These are phyloP conservation scores for Nigrograna mackinnonii DNA, from an alignment of 2,329 filamentous ascomycete genomes.

Conservation along the genomic window DNA sequence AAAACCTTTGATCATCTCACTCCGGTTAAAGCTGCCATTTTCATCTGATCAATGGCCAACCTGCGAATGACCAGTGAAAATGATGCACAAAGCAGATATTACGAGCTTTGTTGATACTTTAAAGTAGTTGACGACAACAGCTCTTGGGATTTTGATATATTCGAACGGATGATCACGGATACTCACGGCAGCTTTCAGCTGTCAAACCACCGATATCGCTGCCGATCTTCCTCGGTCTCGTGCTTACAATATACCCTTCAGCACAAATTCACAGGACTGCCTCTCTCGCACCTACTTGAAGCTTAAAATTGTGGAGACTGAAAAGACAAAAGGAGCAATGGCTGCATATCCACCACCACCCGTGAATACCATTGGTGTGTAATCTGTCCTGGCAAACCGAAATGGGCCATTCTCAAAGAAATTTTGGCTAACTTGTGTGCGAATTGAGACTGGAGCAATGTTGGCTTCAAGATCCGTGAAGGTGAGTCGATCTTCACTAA, in stretches of 20 bases:
- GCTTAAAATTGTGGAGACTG: not conserved
- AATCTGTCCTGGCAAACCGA: too few species aligned
- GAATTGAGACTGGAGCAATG: constrained; percentile 78
- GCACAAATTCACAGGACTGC: too few species aligned
- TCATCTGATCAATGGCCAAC: not conserved
- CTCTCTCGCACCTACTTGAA: too few species aligned
- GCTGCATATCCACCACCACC: constrained; percentile 68
- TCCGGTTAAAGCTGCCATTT: constrained; percentile 9
- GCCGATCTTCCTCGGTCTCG: constrained; percentile 4
- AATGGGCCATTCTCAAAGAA: too few species aligned
- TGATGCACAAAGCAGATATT: too few species aligned
- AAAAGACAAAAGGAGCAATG: constrained; percentile 24
- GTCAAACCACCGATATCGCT: constrained; percentile 36
- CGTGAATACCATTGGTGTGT: constrained; percentile 71
- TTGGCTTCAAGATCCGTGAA: constrained; percentile 92
- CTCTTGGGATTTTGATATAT: constrained; percentile 18
- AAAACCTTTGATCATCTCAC: not conserved
- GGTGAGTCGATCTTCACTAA: too few species aligned
- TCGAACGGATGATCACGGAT: constrained; percentile 27
- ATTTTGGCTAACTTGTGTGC: constrained; percentile 1
- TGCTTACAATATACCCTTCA: constrained; percentile 20
- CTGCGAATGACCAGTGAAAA: too few species aligned
- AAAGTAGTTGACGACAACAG: constrained; percentile 8
- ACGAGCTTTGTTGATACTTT: too few species aligned
- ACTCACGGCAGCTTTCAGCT: constrained; percentile 24